A percentile compares a stretch with the other conserved stretches of the same genome.
Evolutionary conservation across 169 alveolate genomes (phyloP).

Genomic region (Perkinsus chesapeaki): DNA sequence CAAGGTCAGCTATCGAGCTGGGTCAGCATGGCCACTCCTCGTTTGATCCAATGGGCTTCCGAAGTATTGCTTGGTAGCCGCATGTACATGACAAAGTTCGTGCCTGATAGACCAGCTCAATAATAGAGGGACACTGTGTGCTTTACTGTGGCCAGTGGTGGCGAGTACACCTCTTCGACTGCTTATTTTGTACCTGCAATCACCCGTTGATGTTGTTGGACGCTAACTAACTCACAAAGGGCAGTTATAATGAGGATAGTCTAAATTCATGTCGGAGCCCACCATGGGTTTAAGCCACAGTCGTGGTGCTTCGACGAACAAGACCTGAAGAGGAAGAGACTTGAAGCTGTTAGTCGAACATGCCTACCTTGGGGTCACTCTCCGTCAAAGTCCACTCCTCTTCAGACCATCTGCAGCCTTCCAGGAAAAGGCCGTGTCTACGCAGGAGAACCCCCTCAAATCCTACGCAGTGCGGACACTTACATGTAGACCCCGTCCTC

Average conservation of each 20-base stretch:
- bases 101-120: constrained; percentile 41
- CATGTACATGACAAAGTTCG: constrained; percentile 41
- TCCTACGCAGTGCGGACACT: background rate
- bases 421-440: constrained; percentile 65
- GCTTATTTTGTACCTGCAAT: constrained; percentile 53
- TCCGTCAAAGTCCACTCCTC: background rate
- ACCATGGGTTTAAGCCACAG: background rate
- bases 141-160: constrained; percentile 82
- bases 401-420: constrained; percentile 70
- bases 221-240: background rate
- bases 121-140: constrained; percentile 25
- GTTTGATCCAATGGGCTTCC: constrained; percentile 77
- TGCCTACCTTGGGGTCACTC: background rate
- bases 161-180: constrained; percentile 72
- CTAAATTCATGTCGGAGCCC: background rate
- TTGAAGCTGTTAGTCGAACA: background rate
- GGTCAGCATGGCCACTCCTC: constrained; percentile 85
- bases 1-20: constrained; percentile 61
- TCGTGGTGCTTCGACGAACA: background rate
- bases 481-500: background rate
- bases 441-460: background rate
- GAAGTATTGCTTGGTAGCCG: constrained; percentile 56
- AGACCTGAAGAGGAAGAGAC: background rate
- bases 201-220: background rate
- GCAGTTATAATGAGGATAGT: background rate